Evolutionary conservation across 2,329 filamentous ascomycete species (phyloP).

Genomic region (Colletotrichum echinochloae): DNA sequence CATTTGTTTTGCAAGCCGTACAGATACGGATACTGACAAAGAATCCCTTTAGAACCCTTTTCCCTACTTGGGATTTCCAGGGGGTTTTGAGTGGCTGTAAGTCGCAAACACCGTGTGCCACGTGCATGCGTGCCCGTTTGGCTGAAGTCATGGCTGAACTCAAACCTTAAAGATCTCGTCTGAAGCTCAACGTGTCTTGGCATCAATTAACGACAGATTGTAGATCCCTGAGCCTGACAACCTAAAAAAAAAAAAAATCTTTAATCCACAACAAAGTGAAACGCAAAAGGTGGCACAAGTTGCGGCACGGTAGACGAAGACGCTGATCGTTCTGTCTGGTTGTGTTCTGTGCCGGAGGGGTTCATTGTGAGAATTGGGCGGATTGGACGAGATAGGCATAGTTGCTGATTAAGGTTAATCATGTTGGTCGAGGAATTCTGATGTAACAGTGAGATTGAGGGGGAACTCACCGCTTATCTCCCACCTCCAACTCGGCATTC

Average conservation of each 20-base stretch:
- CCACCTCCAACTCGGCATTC: neutral
- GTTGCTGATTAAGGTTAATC: neutral
- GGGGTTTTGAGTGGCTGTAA: neutral
- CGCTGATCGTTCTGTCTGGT: neutral
- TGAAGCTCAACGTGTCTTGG: neutral
- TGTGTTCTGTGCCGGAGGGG: no score
- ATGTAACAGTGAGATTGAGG: neutral
- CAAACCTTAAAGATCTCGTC: neutral
- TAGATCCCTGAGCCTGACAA: neutral
- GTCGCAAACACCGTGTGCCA: neutral
- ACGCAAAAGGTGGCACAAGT: neutral
- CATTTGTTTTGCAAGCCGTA: neutral
- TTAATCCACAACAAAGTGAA: neutral
- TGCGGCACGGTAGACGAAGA: neutral
- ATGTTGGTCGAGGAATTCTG: neutral
- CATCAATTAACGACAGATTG: neutral
- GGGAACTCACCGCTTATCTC: neutral
- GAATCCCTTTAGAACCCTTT: no score
- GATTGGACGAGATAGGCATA: neutral
- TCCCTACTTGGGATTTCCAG: neutral
- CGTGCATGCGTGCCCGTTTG: neutral
- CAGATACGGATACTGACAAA: no score
- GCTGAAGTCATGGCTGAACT: neutral
- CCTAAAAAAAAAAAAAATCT: no score
- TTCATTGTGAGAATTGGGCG: neutral